Evolutionary conservation across 306 rosid species (phyloP).

Genomic region (Fagus crenata): DNA sequence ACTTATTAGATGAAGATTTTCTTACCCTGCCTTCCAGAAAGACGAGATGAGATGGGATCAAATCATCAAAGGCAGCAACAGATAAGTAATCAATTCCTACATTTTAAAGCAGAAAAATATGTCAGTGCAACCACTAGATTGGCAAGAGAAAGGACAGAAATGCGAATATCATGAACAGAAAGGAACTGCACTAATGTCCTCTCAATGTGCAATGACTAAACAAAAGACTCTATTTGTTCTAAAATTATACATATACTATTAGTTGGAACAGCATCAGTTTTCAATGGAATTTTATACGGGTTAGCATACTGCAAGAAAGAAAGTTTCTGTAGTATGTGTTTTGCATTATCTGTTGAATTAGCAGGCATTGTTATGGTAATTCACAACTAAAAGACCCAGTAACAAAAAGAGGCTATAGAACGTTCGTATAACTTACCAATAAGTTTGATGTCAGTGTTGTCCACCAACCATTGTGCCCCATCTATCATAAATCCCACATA

Average conservation of each 20-base stretch:
- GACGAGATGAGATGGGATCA: conserved; percentile 44
- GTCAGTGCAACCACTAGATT: background rate
- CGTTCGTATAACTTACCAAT: conserved; percentile 49
- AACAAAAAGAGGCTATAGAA: background rate
- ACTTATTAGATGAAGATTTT: background rate
- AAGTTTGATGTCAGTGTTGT: conserved; percentile 86
- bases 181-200: background rate
- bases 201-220: background rate
- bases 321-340: background rate
- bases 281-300: background rate
- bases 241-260: background rate
- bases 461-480: conserved; percentile 87
- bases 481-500: conserved; percentile 71
- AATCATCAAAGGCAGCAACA: conserved; percentile 50
- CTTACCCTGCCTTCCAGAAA: conserved; percentile 53
- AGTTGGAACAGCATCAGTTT: background rate
- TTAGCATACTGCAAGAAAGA: background rate
- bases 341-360: background rate
- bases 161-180: background rate
- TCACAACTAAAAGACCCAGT: background rate
- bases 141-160: background rate
- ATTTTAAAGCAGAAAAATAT: background rate
- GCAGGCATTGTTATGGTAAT: too few species aligned
- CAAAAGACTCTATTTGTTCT: background rate
- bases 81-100: conserved; percentile 59